Percentiles rank a stretch among this genome's conserved stretches.
phyloP scores from a whole-genome alignment of 768 basidiomycete genomes.

The Russula sp. region DNA sequence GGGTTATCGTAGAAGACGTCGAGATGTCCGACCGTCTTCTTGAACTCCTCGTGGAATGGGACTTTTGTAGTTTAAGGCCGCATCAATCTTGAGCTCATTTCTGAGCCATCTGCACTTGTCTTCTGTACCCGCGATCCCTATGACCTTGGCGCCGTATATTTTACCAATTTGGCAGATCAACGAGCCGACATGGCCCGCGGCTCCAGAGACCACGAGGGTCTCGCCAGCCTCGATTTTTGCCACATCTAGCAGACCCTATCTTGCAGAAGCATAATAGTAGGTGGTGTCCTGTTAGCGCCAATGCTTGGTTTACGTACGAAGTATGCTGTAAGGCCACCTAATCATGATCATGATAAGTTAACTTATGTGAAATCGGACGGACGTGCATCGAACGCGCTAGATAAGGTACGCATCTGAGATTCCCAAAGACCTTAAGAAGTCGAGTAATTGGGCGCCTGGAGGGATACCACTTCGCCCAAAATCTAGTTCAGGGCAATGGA shows the following conservation, averaged over 20 bases:
- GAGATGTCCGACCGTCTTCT: slow-evolving; percentile 64
- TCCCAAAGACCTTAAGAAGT: slow-evolving; percentile 83
- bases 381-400: slow-evolving; percentile 1
- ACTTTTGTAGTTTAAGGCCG: slow-evolving; percentile 86
- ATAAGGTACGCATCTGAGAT: slow-evolving; percentile 50
- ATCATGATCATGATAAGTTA: neutral
- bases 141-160: slow-evolving; percentile 72
- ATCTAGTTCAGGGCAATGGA: neutral
- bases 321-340: slow-evolving; percentile 80
- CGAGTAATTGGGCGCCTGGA: slow-evolving; percentile 59
- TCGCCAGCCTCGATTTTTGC: slow-evolving; percentile 81
- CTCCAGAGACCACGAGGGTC: slow-evolving; percentile 84
- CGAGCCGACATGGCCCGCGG: slow-evolving; percentile 85
- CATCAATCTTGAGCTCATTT: slow-evolving; percentile 77
- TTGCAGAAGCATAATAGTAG: slow-evolving; percentile 13
- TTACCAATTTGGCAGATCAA: slow-evolving; percentile 86
- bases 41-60: slow-evolving; percentile 70
- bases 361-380: neutral
- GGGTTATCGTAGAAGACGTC: slow-evolving; percentile 84
- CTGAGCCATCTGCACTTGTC: slow-evolving; percentile 89
- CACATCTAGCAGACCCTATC: slow-evolving; percentile 77
- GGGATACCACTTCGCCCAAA: slow-evolving; percentile 47
- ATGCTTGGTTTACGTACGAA: slow-evolving; percentile 52
- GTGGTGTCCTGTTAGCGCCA: neutral
- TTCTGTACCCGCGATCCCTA: slow-evolving; percentile 79